Evolutionary conservation across 1,284 basidiomycete genomes (phyloP), one percentile per base, ranked within the genome.

Genomic region (Wolfiporia cocos): DNA sequence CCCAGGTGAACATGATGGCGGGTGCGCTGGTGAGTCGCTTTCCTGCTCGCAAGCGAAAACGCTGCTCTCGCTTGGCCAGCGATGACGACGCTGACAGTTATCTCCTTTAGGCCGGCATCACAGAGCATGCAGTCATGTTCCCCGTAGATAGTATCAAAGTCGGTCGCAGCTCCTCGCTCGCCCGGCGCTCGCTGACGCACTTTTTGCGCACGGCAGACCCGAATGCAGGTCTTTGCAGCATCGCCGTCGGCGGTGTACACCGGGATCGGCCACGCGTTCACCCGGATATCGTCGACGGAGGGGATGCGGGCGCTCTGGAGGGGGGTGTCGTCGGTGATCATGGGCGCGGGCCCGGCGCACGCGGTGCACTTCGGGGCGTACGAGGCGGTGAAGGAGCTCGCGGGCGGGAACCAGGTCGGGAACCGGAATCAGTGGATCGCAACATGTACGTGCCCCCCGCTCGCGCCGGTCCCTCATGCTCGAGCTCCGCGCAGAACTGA

Each of bases 51-150:
- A 32, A 19, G 39, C 36, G 24, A 37, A 20, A 22, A 37, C 15
- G 26, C 7, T 28, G 7, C 7, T 7, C 26, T 28, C 26, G 26
- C 14, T 9, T 14, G 9, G 26, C 14, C 26, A 28, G 7, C 9
- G 28, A n/a, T 35, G 11, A 20, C 14, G 17, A 26, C 20, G 31
- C 41, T 46, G 37, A 44, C 47, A 46, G 34, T 39, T 42, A 22
- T 36, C 37, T 45, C 33, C 34, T 44, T 4, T 61, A 94, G 91
- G 95, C 96, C 53, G 96, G 96, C 48, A 99, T 99, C 56, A 93
- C 92, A 42, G 96, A 99, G 66, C 96, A 99, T 68, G 91, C 94
- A 20, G 92, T 96, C 61, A 99, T 99, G 88, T 99, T 92, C 62
- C 96, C 96, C 3, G 74, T 99, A 50, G 96, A 99, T 68, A 93